Evolutionary conservation across 371 early-diverging fungal genomes (phyloP), one percentile per base, ranked within the genome.

Genomic region (Actinomortierella ambigua): DNA sequence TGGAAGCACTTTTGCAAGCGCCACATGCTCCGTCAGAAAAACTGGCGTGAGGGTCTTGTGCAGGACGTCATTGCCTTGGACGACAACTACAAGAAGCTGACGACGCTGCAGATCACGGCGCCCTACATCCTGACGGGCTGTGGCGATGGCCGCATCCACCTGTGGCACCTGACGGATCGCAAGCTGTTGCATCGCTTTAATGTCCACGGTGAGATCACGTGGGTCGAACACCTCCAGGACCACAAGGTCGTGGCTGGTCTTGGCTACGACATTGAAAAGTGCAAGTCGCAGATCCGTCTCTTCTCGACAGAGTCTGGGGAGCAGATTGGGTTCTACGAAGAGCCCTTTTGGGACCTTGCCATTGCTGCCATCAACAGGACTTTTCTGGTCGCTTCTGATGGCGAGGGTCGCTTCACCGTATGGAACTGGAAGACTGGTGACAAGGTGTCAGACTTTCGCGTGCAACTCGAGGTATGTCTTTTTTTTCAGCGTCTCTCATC

Each of bases 1-100:
- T 73, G 73, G 73, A 73, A 66, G 47, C 66, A 40, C 54, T 73
- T 73, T 53, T 73, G 73, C 51, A 73, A 73, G 41, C 73, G 73
- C 13, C 73, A 73, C 34, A 29, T 62, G 20, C 53, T 73, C 14
- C 63, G 73, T 14, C 73, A 73, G 50, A 40, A 46, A 47, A 73
- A 73, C 60, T 73, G 73, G 73, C 66, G 73, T 9, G 43, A 40
- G n/a, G 73, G 73, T 9, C 73, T 53, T 2, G 73, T 73, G 13
- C 73, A 73, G 53, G 63, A 66, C 29, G 59, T 73, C 28, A 66
- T 73, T 47, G 59, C 63, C 2, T 53, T 73, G 11, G 67, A 73
- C 39, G 73, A 73, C 48, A 60, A 73, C 47, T 73, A 66, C 51
- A 44, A 65, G 52, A 73, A 73, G 57, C 27, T 73, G 63, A 73